Base-by-base conservation (phyloP, 2,329 filamentous ascomycete species). In the Beauveria australis region DNA sequence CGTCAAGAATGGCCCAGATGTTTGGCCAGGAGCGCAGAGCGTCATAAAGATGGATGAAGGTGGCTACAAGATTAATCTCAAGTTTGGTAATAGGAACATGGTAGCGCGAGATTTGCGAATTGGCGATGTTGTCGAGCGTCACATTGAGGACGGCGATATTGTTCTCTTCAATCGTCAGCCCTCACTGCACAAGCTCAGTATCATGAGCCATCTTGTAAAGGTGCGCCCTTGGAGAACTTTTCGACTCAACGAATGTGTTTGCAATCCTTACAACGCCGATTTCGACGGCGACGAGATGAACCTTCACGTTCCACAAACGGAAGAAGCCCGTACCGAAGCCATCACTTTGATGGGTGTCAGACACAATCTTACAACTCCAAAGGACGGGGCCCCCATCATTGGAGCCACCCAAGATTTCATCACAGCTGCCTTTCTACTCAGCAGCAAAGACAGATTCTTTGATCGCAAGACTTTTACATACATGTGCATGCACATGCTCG, bases 201-300 rank as follows among this genome's bases (percentile, higher is more conserved):
- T 99, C 73, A 92, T 99, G 76, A 93, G 90, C 70, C 94, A 99
- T 78, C 86, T 89, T 69, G 94, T 89, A 67, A 97, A 97, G 74
- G 86, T 99, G 53, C 86, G 94, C 54, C 94, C 93, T 0, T 96
- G 94, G 87, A 87, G 92, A 73, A 99, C 94, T 0, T 97, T 99
- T 72, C 88, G 94, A 59, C 81, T 99, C 19, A 99, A 99, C 71
- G 94, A 99, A 73, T 99, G 94, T 83, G 94, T 96, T 1, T 99
- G 94, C 75, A 92, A 89, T 63, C 94, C 94, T 3, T 99, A 99
- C 80, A 99, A 99, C 68, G 94, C 94, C 60, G 94, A 99, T 83
- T 99, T 99, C 67, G 94, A 99, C 69, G 94, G 94, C 63, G 94
- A 99, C 68, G 94, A 99, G 74, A 99, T 99, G 94, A 99, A 99